Evolutionary conservation across 2,329 filamentous ascomycete species (phyloP), one percentile per base, ranked within the genome.

Genomic region (Juglanconis oblonga): DNA sequence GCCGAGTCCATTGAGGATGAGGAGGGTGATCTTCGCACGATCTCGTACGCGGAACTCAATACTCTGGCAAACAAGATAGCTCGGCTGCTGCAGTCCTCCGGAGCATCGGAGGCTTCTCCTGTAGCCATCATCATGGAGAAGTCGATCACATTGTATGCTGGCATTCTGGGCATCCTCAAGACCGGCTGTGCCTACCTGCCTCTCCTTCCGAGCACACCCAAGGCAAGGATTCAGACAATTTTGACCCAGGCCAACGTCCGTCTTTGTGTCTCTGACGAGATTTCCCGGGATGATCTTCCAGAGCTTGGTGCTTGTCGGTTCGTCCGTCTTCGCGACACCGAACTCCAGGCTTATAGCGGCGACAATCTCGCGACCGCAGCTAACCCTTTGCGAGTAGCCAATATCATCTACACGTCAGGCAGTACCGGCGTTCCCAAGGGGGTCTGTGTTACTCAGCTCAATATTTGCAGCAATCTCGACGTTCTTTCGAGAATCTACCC

Each of bases 371-470:
- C 69, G 1, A 70, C 77, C 1, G 52, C 67, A 0, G 72, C 77
- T 3, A 70, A 81, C 51, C 74, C 77, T 0, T 76, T 79, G 1
- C 76, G 85, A 13, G 70, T 90, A 2, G 87, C 90, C 6, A 96
- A 96, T 69, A 84, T 90, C 17, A 87, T 96, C 1, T 96, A 90
- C 71, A 96, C 91, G 0, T 92, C 90, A 31, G 92, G 92, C 3
- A 94, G 88, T 44, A 96, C 91, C 0, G 92, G 91, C 0, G 79
- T 77, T 1, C 92, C 91, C 0, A 96, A 96, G 69, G 91, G 91
- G 2, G 89, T 96, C 3, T 80, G 90, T 4, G 82, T 96, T 24
- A 91, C 90, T 0, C 88, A 93, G 64, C 77, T 82, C 45, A 96
- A 92, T 66, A 81, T 96, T 47, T 77, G 88, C 57, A 90, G 88